Evolutionary conservation across 306 rosid species (phyloP), one percentile per base, ranked within the genome.

Genomic region (Castanopsis chinensis): DNA sequence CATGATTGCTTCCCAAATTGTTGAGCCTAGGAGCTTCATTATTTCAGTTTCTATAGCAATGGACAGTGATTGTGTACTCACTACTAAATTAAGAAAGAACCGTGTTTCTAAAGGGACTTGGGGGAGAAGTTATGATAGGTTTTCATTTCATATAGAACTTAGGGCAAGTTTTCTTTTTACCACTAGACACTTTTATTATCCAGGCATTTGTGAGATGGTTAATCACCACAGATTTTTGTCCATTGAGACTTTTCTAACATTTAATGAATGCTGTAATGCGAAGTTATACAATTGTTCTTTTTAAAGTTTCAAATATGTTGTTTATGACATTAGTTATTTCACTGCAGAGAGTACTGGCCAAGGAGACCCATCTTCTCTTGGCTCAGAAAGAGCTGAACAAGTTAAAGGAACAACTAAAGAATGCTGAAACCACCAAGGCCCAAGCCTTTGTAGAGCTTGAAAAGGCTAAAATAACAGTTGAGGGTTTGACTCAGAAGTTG

Each of bases 391-490:
- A 93, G 81, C 83, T 96, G 86, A 89, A 90, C 88, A 96, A 91
- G 89, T 77, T 96, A 77, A 90, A 81, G 85, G 97, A 91, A 49
- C 96, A 91, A 80, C 83, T 96, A 71, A 81, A 80, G 85, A 91
- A 89, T 80, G 99, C 99, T 54, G 96, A 93, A 88, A 89, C 87
- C 63, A 93, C 98, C 5, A 93, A 89, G 84, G 84, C 87, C 72
- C 91, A 93, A 85, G 97, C 99, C 58, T 88, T 87, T 35, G 82
- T 86, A 18, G 99, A 96, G 89, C 93, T 96, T 69, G 93, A 92
- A 79, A 93, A 85, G 84, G 87, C 93, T 37, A 85, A 85, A 85
- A 80, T 77, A 74, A 80, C 94, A 5, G 89, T 85, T 9, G 89
- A 90, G 43, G 99, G 88, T 25, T 87, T 96, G 80, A 83, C 82